Evolutionary conservation across 345 rosid genomes (phyloP), one percentile per base, ranked within the genome.

Genomic region (Lepidium aucheri): DNA sequence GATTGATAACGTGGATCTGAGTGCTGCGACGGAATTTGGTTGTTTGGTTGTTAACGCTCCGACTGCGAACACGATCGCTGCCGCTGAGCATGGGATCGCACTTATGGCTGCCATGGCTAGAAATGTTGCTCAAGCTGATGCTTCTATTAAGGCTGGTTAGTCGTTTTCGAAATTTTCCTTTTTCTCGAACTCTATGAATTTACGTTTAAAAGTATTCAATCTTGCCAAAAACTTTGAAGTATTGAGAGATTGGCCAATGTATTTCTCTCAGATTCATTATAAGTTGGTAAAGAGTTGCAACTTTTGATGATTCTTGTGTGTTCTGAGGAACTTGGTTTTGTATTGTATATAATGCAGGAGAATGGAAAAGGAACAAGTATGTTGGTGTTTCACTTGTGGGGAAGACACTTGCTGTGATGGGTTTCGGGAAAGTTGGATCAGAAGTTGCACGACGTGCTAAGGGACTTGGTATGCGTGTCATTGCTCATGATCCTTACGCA

Each of bases 11-110:
- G 96, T 89, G 63, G 93, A 89, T 83, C 87, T 89, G 68, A 76
- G 83, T 9, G 90, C 96, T 0, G 96, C 96, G 18, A 89, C 96
- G 9, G 96, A 89, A 79, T 82, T 78, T 26, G 96, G 96, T 0
- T 89, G 96, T 65, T 76, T 89, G 73, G 96, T 89, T 7, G 96
- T 89, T 15, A 89, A 89, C 62, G 96, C 96, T 16, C 96, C 96
- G 15, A 89, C 96, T 0, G 93, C 93, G 9, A 89, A 89, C 44
- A 89, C 96, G 0, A 85, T 89, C 30, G 96, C 96, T 0, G 96
- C 96, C 10, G 96, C 96, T 3, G 96, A 89, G 59, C 96, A 89
- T 41, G 96, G 89, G 68, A 83, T 89, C 60, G 96, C 96, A 16
- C 85, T 89, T 38, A 49, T 89, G 68, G 80, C 93, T 8, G 83